Percentiles rank a stretch among this genome's conserved stretches.
Evolutionary conservation across 2,329 filamentous ascomycete species (phyloP).

Genomic region (Neoscytalidium dimidiatum): DNA sequence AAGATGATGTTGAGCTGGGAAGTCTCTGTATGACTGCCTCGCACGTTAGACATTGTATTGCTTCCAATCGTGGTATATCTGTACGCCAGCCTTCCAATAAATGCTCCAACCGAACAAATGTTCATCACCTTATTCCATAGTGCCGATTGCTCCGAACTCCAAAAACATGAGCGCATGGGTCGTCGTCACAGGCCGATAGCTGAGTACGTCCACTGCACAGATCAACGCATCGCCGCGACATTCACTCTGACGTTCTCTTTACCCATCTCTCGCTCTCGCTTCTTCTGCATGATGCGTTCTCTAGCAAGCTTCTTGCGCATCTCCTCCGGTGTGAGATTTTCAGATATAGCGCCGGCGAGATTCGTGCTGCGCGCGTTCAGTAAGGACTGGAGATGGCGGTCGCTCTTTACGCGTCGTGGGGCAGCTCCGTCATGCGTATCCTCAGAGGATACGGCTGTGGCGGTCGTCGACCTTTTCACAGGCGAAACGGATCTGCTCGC

Average conservation of each 20-base stretch:
- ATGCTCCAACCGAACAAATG: neutral
- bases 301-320: conserved; percentile 4
- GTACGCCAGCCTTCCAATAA: neutral
- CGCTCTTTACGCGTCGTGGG: conserved; percentile 3
- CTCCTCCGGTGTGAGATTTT: neutral
- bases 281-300: conserved; percentile 13
- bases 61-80: conserved; percentile 6
- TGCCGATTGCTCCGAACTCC: neutral
- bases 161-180: neutral
- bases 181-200: no score
- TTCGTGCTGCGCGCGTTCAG: neutral
- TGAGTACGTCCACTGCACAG: no score
- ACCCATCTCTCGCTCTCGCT: conserved; percentile 14
- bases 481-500: neutral
- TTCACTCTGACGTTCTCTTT: conserved; percentile 6
- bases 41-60: neutral
- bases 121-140: neutral
- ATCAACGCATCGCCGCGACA: neutral
- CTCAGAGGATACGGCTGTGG: neutral
- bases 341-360: neutral
- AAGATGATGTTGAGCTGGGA: neutral
- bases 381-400: neutral
- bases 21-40: neutral
- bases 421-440: neutral
- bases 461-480: neutral